phyloP scores from a whole-genome alignment of 495 filamentous ascomycete species.

The Lasiosphaeris hirsuta region DNA sequence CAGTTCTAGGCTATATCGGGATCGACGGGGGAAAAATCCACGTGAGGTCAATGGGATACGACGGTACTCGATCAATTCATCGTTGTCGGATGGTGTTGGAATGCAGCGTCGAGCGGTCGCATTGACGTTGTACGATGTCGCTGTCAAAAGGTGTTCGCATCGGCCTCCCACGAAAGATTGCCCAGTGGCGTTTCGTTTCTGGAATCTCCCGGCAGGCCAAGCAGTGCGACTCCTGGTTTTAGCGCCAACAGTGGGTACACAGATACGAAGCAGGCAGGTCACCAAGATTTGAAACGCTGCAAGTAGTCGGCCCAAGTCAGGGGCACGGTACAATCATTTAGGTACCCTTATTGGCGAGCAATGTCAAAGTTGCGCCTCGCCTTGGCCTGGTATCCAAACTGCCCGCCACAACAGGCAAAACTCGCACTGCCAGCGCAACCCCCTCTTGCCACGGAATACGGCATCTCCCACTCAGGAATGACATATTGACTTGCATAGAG shows the following conservation, averaged over 20 bases:
- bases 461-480: background rate
- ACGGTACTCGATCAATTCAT: slow-evolving; percentile 27
- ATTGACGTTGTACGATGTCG: slow-evolving; percentile 21
- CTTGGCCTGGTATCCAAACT: slow-evolving; percentile 2
- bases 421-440: background rate
- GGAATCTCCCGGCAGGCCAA: slow-evolving; percentile 11
- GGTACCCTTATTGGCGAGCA: slow-evolving; percentile 6
- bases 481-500: background rate
- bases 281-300: too few species aligned
- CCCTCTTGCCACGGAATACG: background rate
- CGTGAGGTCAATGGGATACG: background rate
- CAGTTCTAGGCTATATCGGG: background rate
- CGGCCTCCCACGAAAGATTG: slow-evolving; percentile 19
- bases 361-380: slow-evolving; percentile 9
- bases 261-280: background rate
- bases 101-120: slow-evolving; percentile 14
- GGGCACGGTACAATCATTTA: background rate
- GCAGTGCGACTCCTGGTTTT: slow-evolving; percentile 16
- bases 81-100: slow-evolving; percentile 12
- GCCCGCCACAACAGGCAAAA: background rate
- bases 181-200: slow-evolving; percentile 28
- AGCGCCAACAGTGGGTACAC: background rate
- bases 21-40: background rate
- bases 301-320: background rate
- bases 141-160: slow-evolving; percentile 35